Evolutionary conservation across 179 eudicot genomes (phyloP).

Genomic region (Gypsophila paniculata): DNA sequence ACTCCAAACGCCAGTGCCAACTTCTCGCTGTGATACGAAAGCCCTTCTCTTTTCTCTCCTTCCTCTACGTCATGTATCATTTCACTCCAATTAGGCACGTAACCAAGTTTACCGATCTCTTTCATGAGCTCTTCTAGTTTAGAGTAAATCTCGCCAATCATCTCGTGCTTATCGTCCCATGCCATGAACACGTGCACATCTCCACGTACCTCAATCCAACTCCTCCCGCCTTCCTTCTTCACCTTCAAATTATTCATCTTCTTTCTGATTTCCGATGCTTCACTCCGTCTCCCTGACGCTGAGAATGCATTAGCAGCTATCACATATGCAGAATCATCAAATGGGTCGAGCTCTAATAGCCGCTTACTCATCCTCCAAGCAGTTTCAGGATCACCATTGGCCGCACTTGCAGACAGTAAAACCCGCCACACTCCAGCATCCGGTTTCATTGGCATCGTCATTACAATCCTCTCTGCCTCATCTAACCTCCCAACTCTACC

Average conservation of each 20-base stretch:
- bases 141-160: conserved; percentile 39
- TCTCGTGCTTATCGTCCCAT: conserved; percentile 43
- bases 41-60: conserved; percentile 50
- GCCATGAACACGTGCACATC: conserved; percentile 50
- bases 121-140: conserved; percentile 48
- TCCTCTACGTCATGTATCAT: conserved; percentile 47
- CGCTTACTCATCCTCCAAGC: conserved; percentile 49
- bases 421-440: conserved; percentile 67
- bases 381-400: conserved; percentile 37
- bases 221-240: conserved; percentile 56
- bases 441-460: conserved; percentile 48
- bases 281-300: conserved; percentile 44
- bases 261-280: conserved; percentile 46
- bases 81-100: conserved; percentile 45
- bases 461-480: conserved; percentile 51
- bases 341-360: conserved; percentile 43
- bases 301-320: conserved; percentile 52
- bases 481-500: conserved; percentile 51
- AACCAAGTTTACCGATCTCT: conserved; percentile 47
- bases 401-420: conserved; percentile 45
- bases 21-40: conserved; percentile 60
- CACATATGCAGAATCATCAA: conserved; percentile 66
- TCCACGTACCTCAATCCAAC: conserved; percentile 65
- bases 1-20: conserved; percentile 62
- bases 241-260: conserved; percentile 50